phyloP scores from a whole-genome alignment of 768 basidiomycete species.

The Boletellus emodensis region DNA sequence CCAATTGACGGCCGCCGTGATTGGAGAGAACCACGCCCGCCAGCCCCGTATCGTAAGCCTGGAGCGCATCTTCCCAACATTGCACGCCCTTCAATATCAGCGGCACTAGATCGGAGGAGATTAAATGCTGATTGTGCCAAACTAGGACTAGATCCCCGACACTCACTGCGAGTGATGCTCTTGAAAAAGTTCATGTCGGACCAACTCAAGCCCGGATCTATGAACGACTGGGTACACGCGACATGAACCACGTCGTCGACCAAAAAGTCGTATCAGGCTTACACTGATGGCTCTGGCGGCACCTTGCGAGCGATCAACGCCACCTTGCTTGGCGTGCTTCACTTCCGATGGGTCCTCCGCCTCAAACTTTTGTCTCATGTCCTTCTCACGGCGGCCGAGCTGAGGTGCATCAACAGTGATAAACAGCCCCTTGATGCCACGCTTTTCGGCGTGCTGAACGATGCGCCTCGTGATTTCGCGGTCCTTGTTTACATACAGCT shows the following conservation, averaged over 20 bases:
- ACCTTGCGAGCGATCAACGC: constrained; percentile 81
- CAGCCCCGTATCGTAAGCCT: constrained; percentile 73
- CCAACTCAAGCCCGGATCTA: constrained; percentile 90
- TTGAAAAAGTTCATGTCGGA: constrained; percentile 62
- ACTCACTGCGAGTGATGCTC: constrained; percentile 63
- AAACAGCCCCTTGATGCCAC: constrained; percentile 90
- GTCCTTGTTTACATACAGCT: constrained; percentile 90
- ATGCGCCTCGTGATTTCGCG: constrained; percentile 78
- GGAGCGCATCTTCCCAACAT: constrained; percentile 84
- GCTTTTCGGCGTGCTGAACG: constrained; percentile 84
- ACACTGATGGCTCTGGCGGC: constrained; percentile 93
- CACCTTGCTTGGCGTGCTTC: constrained; percentile 43
- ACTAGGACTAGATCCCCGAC: constrained; percentile 2
- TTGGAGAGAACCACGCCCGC: constrained; percentile 84
- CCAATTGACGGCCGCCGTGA: constrained; percentile 76
- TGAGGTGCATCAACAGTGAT: constrained; percentile 98
- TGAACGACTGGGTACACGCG: constrained; percentile 64
- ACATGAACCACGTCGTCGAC: neutral
- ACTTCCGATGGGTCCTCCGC: constrained; percentile 51
- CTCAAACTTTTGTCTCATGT: constrained; percentile 96
- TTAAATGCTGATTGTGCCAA: constrained; percentile 1
- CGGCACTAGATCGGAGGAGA: constrained; percentile 57
- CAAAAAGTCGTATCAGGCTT: constrained; percentile 20
- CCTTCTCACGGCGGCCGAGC: constrained; percentile 90
- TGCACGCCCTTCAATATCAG: constrained; percentile 89